These are phyloP conservation scores for Penicillium sp. DNA, from an alignment of 2,329 filamentous ascomycete genomes.

Conservation along the genomic window DNA sequence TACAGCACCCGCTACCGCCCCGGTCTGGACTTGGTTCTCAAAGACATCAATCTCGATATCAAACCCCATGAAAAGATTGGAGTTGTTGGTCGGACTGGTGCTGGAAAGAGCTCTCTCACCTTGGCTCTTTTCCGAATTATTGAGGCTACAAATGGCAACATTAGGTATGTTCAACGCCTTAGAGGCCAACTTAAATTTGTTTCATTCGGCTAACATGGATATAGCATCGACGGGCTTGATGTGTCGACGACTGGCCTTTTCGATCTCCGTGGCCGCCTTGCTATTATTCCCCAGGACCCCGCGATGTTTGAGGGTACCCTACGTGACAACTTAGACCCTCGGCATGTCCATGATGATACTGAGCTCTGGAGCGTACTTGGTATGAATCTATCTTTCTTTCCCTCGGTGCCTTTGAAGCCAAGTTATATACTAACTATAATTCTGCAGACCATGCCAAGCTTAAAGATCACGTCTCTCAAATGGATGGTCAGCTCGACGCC, in stretches of 20 bases:
- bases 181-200: background rate
- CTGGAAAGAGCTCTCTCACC: constrained; percentile 93
- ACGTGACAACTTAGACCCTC: constrained; percentile 93
- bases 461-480: constrained; percentile 83
- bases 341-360: constrained; percentile 92
- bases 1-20: constrained; percentile 93
- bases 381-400: constrained; percentile 52
- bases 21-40: constrained; percentile 87
- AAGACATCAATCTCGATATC: constrained; percentile 89
- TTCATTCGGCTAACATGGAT: constrained; percentile 19
- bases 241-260: constrained; percentile 88
- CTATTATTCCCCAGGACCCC: constrained; percentile 97
- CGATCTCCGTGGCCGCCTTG: constrained; percentile 84
- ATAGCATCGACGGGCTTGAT: constrained; percentile 82
- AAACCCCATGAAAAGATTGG: constrained; percentile 98
- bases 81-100: constrained; percentile 92
- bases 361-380: constrained; percentile 95
- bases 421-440: constrained; percentile 43
- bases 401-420: constrained; percentile 16
- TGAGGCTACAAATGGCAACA: constrained; percentile 78
- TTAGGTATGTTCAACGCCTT: constrained; percentile 51
- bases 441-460: constrained; percentile 84
- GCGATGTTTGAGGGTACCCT: constrained; percentile 93
- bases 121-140: constrained; percentile 95
- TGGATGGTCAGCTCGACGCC: constrained; percentile 89